Base-by-base conservation (phyloP, 192 early-diverging fungal species). In the Rhizophagus sp. region DNA sequence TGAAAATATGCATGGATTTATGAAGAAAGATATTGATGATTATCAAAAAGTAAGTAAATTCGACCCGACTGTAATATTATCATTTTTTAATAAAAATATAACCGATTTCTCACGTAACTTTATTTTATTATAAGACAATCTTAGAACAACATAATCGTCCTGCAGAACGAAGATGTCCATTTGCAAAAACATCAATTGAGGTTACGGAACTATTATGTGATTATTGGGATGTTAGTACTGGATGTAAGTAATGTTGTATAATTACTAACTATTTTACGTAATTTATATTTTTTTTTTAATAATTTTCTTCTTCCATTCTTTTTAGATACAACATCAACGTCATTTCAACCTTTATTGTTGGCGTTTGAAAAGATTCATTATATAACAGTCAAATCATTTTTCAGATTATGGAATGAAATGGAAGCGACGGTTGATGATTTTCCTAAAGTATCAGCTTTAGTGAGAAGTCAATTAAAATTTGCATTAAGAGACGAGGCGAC, bases 151-250 rank as follows among this genome's bases (percentile, higher is more conserved):
- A 83, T 2, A 81, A 87, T 80, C 79, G 79, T 30, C 81, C 86
- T 22, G 81, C 72, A 52, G 83, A 90, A 27, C 78, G 81, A 36
- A 33, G 84, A 62, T 90, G 88, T 81, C 93, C 92, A 15, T 89
- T 94, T 83, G 89, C 84, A 22, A 87, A 84, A 83, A 88, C 90
- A 13, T 84, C 84, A 33, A 82, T 88, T 34, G 93, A 94, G 85
- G 88, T 90, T 1, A 88, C 88, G 49, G 93, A 94, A 68, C 78
- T 94, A 19, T 75, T 94, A 47, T 85, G 84, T 44, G 93, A 93
- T 81, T 85, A 88, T 74, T 94, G 93, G 92, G 89, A 92, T 70
- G 85, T 94, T 50, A 84, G 83, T 50, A 85, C 92, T 24, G 91
- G 89, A 66, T 93, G 93, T 92, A 84, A 82, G 85, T 76, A 4